Percentiles rank a stretch among this genome's conserved stretches.
These are phyloP conservation scores for Cornus controversa DNA, from an alignment of 148 eudicot genomes.

Conservation along the genomic window DNA sequence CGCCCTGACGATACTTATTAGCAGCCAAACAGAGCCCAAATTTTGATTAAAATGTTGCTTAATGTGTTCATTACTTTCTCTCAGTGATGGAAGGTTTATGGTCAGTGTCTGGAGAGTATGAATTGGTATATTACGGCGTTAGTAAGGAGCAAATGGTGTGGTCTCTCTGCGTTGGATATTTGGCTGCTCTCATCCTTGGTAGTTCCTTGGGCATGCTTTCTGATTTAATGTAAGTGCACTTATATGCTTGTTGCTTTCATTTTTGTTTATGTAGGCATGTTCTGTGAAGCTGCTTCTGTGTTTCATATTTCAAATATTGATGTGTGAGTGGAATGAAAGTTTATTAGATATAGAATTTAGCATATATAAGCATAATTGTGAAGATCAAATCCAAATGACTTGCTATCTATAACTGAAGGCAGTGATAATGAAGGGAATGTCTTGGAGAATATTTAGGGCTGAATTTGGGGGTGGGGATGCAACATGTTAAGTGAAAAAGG, in stretches of 20 bases:
- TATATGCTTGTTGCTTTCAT: not conserved
- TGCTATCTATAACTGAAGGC: not conserved
- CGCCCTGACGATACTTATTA: too few species aligned
- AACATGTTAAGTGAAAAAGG: not conserved
- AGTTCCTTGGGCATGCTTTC: constrained; percentile 67
- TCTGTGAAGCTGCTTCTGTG: not conserved
- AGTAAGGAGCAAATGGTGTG: constrained; percentile 56
- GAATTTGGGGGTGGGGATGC: not conserved
- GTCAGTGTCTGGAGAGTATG: constrained; percentile 78
- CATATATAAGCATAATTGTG: not conserved
- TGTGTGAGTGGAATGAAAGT: not conserved
- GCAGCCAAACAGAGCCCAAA: not conserved
- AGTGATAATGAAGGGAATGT: not conserved
- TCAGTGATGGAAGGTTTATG: constrained; percentile 74
- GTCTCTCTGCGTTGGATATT: constrained; percentile 54
- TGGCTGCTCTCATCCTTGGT: constrained; percentile 53
- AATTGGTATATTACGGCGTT: constrained; percentile 45
- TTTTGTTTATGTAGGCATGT: not conserved
- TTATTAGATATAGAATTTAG: not conserved
- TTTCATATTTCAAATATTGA: not conserved
- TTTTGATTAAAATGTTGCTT: not conserved
- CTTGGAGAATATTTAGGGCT: not conserved
- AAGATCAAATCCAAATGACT: not conserved
- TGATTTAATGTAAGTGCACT: constrained; percentile 69
- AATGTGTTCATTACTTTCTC: not conserved